These are phyloP conservation scores for Debaryomyces subglobosus DNA, from an alignment of 1,139 yeast genomes.

Conservation along the genomic window DNA sequence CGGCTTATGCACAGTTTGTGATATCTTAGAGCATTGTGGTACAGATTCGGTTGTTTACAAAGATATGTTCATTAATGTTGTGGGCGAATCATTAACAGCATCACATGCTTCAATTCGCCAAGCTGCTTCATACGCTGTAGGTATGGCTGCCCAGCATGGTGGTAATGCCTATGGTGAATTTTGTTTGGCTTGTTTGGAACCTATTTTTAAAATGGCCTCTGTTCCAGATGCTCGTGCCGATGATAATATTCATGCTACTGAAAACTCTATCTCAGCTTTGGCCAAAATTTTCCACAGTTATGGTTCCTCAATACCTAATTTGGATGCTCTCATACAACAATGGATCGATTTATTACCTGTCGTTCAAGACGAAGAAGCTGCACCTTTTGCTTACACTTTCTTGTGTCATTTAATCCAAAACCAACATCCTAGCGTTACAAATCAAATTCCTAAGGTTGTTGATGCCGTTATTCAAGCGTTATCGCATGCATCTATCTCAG, in stretches of 20 bases:
- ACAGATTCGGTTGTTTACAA: slow-evolving; percentile 64
- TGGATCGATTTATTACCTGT: slow-evolving; percentile 89
- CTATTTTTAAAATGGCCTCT: slow-evolving; percentile 71
- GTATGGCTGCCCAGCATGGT: slow-evolving; percentile 83
- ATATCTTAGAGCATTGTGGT: slow-evolving; percentile 79
- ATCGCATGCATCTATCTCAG: slow-evolving; percentile 65
- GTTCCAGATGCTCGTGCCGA: slow-evolving; percentile 87
- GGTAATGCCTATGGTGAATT: slow-evolving; percentile 66
- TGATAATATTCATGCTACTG: slow-evolving; percentile 85
- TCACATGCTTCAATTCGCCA: slow-evolving; percentile 81
- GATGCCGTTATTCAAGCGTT: slow-evolving; percentile 80
- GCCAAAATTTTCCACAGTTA: slow-evolving; percentile 73
- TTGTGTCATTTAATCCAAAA: slow-evolving; percentile 72
- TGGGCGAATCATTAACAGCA: slow-evolving; percentile 66
- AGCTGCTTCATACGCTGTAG: slow-evolving; percentile 83
- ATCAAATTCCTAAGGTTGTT: slow-evolving; percentile 65
- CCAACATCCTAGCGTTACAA: slow-evolving; percentile 62
- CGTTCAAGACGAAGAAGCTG: slow-evolving; percentile 84
- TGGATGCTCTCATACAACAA: slow-evolving; percentile 63
- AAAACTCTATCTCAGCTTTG: slow-evolving; percentile 79
- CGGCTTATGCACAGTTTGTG: slow-evolving; percentile 81
- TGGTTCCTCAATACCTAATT: slow-evolving; percentile 60
- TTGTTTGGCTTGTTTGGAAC: slow-evolving; percentile 69
- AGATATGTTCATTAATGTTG: slow-evolving; percentile 62
- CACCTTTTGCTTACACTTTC: slow-evolving; percentile 82